phyloP scores from a whole-genome alignment of 2,329 filamentous ascomycete genomes.

The Pseudopithomyces maydicus region DNA sequence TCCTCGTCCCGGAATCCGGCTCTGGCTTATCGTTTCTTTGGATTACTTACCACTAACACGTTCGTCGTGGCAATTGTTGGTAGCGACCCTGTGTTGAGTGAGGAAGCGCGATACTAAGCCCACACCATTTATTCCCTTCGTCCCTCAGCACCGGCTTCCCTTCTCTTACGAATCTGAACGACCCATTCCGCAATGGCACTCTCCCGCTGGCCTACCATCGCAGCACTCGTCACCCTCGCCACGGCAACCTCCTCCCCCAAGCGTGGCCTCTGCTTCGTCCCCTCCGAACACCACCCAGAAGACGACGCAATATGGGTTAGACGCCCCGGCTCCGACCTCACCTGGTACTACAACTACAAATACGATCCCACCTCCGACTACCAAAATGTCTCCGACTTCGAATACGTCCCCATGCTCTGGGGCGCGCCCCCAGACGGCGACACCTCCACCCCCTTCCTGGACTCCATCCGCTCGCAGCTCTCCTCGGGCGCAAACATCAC shows the following conservation, averaged over 20 bases:
- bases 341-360: constrained; percentile 87
- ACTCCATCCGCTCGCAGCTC: constrained; percentile 62
- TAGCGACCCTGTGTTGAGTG: background rate
- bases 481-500: constrained; percentile 61
- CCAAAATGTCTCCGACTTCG: constrained; percentile 52
- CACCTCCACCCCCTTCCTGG: constrained; percentile 63
- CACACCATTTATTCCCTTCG: background rate
- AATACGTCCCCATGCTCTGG: constrained; percentile 85
- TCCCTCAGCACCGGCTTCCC: background rate
- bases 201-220: background rate
- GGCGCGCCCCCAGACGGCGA: constrained; percentile 54
- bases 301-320: constrained; percentile 72
- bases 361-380: constrained; percentile 61
- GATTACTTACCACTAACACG: background rate
- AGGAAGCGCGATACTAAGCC: background rate
- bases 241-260: constrained; percentile 57
- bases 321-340: constrained; percentile 61
- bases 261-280: constrained; percentile 74
- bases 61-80: background rate
- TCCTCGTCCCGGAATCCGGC: background rate
- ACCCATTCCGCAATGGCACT: constrained; percentile 5
- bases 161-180: background rate
- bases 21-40: background rate
- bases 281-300: constrained; percentile 57
- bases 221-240: constrained; percentile 14